Evolutionary conservation across 306 rosid genomes (phyloP).

Genomic region (Astragalus membranaceus): DNA sequence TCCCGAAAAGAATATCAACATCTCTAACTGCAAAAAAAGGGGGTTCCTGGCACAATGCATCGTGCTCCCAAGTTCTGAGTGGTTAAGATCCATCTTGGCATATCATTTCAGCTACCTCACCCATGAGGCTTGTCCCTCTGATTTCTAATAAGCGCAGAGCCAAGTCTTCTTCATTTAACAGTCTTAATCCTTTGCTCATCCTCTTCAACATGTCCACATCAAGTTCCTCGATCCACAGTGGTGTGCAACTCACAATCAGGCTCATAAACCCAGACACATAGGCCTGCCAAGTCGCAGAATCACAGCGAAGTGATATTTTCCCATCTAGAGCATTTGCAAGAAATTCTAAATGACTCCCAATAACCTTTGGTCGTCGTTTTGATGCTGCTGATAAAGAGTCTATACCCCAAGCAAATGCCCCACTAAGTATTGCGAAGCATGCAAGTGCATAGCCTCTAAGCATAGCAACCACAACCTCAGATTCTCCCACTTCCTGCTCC

Average conservation of each 20-base stretch:
- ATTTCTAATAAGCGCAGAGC: constrained; percentile 67
- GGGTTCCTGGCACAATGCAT: not conserved
- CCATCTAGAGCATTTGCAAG: constrained; percentile 81
- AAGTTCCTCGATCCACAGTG: constrained; percentile 76
- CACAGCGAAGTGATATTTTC: constrained; percentile 75
- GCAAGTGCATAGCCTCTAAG: constrained; percentile 92
- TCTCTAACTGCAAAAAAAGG: not conserved
- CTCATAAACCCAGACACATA: constrained; percentile 67
- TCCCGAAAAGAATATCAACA: constrained; percentile 13
- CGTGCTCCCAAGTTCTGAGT: constrained; percentile 10
- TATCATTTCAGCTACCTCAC: constrained; percentile 85
- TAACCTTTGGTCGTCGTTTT: constrained; percentile 64
- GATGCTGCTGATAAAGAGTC: constrained; percentile 69
- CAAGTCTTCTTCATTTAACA: constrained; percentile 76
- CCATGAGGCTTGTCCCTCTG: constrained; percentile 70
- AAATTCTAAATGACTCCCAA: constrained; percentile 71
- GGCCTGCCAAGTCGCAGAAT: constrained; percentile 76
- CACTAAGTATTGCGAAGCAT: constrained; percentile 68
- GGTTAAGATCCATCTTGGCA: constrained; percentile 32
- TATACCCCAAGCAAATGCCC: constrained; percentile 85
- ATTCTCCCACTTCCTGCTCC: constrained; percentile 46
- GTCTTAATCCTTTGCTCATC: constrained; percentile 67
- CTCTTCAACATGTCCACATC: constrained; percentile 70
- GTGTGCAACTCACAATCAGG: constrained; percentile 71
- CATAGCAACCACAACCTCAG: constrained; percentile 69